These are phyloP conservation scores for Suillus americanus DNA, from an alignment of 768 basidiomycete genomes.

Conservation along the genomic window DNA sequence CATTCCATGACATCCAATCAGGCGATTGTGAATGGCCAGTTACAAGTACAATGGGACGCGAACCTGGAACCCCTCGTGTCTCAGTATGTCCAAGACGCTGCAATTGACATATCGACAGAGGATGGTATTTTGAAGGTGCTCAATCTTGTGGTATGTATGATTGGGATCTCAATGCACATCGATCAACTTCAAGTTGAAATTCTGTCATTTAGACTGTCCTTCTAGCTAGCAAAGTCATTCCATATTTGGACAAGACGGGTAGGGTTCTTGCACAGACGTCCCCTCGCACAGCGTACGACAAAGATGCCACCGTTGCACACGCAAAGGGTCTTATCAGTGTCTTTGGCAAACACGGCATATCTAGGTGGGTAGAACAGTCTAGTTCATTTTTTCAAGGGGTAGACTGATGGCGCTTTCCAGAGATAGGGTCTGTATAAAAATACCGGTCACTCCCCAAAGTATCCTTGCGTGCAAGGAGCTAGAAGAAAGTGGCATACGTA, in stretches of 20 bases:
- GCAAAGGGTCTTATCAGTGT: conserved; percentile 40
- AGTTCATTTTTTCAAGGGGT: neutral
- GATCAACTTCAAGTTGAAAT: neutral
- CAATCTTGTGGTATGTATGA: conserved; percentile 37
- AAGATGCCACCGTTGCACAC: conserved; percentile 41
- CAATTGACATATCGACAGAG: conserved; percentile 15
- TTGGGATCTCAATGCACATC: neutral
- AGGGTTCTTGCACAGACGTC: conserved; percentile 47
- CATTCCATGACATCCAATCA: conserved; percentile 53
- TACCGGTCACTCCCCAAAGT: conserved; percentile 54
- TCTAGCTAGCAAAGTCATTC: conserved; percentile 43
- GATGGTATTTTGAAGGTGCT: conserved; percentile 34
- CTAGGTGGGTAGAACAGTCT: conserved; percentile 26
- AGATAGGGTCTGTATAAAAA: conserved; percentile 57
- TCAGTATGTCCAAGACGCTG: conserved; percentile 19
- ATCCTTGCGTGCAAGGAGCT: conserved; percentile 49
- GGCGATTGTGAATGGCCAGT: conserved; percentile 40
- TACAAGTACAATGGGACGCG: conserved; percentile 30
- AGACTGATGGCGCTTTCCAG: conserved; percentile 19
- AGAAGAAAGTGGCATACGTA: conserved; percentile 43
- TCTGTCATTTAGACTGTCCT: conserved; percentile 38
- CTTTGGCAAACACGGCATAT: conserved; percentile 44
- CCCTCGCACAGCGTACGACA: conserved; percentile 41
- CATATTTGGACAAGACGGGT: conserved; percentile 35
- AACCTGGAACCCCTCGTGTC: conserved; percentile 35